Conservation (phyloP, 768 basidiomycete genomes). For the Lactarius tabidus region DNA sequence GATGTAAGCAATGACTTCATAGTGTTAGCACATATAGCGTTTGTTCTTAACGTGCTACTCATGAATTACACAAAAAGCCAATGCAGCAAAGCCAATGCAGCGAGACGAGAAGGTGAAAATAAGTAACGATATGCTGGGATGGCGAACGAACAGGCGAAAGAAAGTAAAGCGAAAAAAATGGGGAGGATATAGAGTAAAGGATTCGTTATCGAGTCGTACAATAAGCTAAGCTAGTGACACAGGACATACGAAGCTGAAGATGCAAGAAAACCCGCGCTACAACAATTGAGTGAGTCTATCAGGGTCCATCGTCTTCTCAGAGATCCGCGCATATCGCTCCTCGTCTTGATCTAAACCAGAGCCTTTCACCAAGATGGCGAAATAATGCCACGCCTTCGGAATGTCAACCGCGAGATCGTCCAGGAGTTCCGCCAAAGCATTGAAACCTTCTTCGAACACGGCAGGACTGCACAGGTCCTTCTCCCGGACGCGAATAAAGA, state of each 20-base stretch:
- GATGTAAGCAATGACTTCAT: constrained; percentile 3
- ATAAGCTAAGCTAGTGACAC: constrained; percentile 21
- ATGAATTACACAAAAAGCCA: constrained; percentile 16
- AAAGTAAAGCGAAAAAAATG: constrained; percentile 12
- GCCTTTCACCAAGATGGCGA: constrained; percentile 71
- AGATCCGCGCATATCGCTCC: constrained; percentile 51
- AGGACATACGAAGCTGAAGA: constrained; percentile 9
- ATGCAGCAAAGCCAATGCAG: constrained; percentile 13
- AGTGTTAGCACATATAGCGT: not conserved
- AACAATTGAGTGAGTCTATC: constrained; percentile 47
- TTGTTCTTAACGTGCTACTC: constrained; percentile 15
- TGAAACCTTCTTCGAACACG: constrained; percentile 73
- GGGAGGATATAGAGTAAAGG: constrained; percentile 23
- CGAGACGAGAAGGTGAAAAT: constrained; percentile 1
- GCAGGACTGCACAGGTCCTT: constrained; percentile 57
- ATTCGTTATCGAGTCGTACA: constrained; percentile 22
- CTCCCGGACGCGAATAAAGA: constrained; percentile 60
- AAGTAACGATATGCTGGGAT: constrained; percentile 15
- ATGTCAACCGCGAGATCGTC: constrained; percentile 90
- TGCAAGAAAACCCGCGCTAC: constrained; percentile 15
- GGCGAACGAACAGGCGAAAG: constrained; percentile 21
- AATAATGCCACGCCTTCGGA: constrained; percentile 75
- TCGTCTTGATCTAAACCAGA: constrained; percentile 56
- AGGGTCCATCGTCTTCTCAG: constrained; percentile 56
- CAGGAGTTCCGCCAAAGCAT: constrained; percentile 64